Evolutionary conservation across 768 basidiomycete species (phyloP).

Genomic region (Roridomyces roridus): DNA sequence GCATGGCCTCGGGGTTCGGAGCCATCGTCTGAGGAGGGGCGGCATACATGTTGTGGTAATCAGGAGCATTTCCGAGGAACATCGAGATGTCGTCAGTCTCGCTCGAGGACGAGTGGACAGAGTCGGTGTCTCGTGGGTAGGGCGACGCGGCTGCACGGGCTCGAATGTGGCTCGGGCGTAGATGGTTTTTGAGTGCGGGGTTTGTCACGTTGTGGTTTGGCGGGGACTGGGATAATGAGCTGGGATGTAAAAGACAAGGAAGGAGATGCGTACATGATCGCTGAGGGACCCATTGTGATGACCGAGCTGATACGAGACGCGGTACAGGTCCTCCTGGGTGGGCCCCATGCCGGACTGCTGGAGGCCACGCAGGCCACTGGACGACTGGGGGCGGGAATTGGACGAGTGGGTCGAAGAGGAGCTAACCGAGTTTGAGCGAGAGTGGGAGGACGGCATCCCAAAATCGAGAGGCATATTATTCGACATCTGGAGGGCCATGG

Average conservation of each 20-base stretch:
- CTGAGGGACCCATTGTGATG: conserved; percentile 49
- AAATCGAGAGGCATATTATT: conserved; percentile 75
- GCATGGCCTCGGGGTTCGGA: conserved; percentile 58
- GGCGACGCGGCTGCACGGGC: conserved; percentile 81
- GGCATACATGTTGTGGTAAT: conserved; percentile 74
- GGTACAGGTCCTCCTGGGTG: conserved; percentile 73
- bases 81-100: conserved; percentile 89
- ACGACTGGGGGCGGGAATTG: conserved; percentile 78
- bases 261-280: conserved; percentile 48
- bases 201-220: conserved; percentile 80
- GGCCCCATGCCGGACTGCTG: conserved; percentile 57
- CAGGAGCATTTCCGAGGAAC: conserved; percentile 66
- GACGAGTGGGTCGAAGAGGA: conserved; percentile 77
- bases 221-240: conserved; percentile 58
- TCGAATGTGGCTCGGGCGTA: conserved; percentile 79
- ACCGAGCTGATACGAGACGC: conserved; percentile 63
- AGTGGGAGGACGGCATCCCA: conserved; percentile 69
- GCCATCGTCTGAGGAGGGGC: conserved; percentile 48
- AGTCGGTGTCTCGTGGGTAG: conserved; percentile 86
- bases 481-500: conserved; percentile 79
- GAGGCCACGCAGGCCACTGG: conserved; percentile 66
- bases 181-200: conserved; percentile 78
- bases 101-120: conserved; percentile 85
- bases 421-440: conserved; percentile 80
- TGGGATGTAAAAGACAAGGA: conserved; percentile 17